phyloP scores from a whole-genome alignment of 1,139 yeast species.

The Suhomyces guaymorum region DNA sequence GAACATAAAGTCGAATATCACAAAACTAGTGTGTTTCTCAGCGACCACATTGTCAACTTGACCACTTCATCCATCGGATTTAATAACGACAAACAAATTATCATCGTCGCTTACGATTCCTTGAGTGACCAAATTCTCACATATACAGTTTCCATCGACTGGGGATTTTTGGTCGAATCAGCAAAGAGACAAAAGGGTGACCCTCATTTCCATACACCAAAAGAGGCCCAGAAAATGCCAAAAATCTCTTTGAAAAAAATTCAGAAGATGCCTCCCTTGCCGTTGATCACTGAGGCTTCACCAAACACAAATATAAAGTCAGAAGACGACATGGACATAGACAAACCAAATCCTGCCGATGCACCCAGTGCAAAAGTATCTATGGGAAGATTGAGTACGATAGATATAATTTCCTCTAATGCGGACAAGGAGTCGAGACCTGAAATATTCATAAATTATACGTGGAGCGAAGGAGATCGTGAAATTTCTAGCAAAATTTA shows the following conservation, averaged over 20 bases:
- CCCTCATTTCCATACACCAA: conserved; percentile 56
- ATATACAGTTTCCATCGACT: conserved; percentile 52
- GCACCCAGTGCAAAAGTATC: conserved; percentile 3
- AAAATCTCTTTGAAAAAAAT: conserved; percentile 24
- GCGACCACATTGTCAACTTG: conserved; percentile 25
- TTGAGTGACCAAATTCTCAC: conserved; percentile 43
- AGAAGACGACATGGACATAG: conserved; percentile 25
- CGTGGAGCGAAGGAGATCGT: conserved; percentile 20
- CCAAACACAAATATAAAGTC: conserved; percentile 10
- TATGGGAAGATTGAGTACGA: conserved; percentile 22
- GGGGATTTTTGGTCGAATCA: conserved; percentile 59
- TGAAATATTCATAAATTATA: conserved; percentile 41
- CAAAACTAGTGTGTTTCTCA: conserved; percentile 29
- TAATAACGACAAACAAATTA: conserved; percentile 47
- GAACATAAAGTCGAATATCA: conserved; percentile 62
- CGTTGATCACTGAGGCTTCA: conserved; percentile 16
- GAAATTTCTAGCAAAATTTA: conserved; percentile 30
- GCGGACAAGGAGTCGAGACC: conserved; percentile 33
- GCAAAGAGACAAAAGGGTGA: conserved; percentile 50
- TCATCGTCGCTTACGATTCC: conserved; percentile 51
- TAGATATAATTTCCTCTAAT: conserved; percentile 49
- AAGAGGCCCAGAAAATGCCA: conserved; percentile 36
- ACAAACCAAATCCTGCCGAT: conserved; percentile 15
- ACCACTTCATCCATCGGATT: conserved; percentile 64
- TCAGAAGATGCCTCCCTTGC: conserved; percentile 33